Percentiles rank a stretch among this genome's conserved stretches.
Evolutionary conservation across 2,329 filamentous ascomycete genomes (phyloP).

Genomic region (Polytolypa hystricis): DNA sequence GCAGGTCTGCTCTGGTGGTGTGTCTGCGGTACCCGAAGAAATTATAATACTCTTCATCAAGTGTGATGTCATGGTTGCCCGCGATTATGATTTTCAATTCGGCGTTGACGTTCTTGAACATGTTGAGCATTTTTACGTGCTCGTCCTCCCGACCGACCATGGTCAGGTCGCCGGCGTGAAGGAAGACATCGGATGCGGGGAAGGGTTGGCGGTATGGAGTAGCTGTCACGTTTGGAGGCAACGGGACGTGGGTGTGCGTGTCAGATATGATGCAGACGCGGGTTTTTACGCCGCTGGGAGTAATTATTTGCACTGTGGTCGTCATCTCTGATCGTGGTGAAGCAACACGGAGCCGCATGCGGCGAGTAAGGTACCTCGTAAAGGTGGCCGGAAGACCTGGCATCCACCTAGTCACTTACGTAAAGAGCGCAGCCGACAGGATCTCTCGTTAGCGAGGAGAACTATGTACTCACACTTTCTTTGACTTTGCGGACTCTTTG

Average conservation of each 20-base stretch:
- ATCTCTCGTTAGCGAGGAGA: no score
- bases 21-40: constrained; percentile 13
- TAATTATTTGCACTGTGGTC: not conserved
- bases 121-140: constrained; percentile 36
- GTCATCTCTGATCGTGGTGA: not conserved
- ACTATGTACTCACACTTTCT: no score
- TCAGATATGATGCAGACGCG: constrained; percentile 34
- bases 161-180: constrained; percentile 51
- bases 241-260: constrained; percentile 26
- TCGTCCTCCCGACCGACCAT: constrained; percentile 38
- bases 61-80: constrained; percentile 51
- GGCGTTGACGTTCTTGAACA: constrained; percentile 40
- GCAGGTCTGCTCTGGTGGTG: constrained; percentile 18
- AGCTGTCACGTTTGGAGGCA: constrained; percentile 12
- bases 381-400: no score
- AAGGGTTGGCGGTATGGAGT: constrained; percentile 33
- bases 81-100: constrained; percentile 52
- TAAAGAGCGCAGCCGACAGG: no score
- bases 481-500: no score
- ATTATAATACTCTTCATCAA: constrained; percentile 42
- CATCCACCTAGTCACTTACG: no score
- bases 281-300: constrained; percentile 21
- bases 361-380: no score
- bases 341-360: no score
- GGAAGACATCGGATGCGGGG: constrained; percentile 41